Evolutionary conservation across 2,329 filamentous ascomycete species (phyloP).

Genomic region (Trichoderma hamatum): DNA sequence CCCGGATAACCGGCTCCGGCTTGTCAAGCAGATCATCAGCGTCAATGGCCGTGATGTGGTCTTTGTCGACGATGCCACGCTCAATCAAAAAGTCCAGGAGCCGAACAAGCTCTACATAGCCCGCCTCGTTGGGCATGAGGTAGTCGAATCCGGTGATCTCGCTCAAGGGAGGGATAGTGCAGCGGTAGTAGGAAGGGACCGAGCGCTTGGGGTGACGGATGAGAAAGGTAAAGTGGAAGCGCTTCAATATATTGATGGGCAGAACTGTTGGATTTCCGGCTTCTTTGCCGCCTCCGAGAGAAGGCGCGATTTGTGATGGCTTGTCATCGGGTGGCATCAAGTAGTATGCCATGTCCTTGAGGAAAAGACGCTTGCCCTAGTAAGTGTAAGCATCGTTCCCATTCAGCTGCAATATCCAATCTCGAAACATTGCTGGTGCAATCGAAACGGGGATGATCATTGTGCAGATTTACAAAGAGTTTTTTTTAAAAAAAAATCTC

Average conservation of each 20-base stretch:
- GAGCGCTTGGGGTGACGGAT: slow-evolving; percentile 93
- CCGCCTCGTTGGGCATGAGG: slow-evolving; percentile 86
- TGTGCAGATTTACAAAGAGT: not conserved
- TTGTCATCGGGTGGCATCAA: slow-evolving; percentile 75
- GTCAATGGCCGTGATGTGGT: slow-evolving; percentile 81
- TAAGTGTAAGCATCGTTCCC: slow-evolving; percentile 34
- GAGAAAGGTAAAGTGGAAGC: slow-evolving; percentile 93
- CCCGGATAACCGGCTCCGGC: slow-evolving; percentile 72
- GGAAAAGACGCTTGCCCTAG: slow-evolving; percentile 89
- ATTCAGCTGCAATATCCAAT: not conserved
- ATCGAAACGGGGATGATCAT: slow-evolving; percentile 22
- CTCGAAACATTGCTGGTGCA: not conserved
- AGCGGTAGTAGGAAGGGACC: slow-evolving; percentile 93
- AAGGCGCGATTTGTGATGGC: slow-evolving; percentile 73
- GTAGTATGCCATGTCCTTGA: slow-evolving; percentile 98
- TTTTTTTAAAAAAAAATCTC: not conserved
- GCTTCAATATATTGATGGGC: slow-evolving; percentile 70
- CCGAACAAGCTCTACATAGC: slow-evolving; percentile 83
- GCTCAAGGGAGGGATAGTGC: slow-evolving; percentile 85
- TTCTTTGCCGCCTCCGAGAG: slow-evolving; percentile 69
- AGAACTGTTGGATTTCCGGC: slow-evolving; percentile 82
- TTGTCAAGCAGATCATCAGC: slow-evolving; percentile 92
- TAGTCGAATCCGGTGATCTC: slow-evolving; percentile 80
- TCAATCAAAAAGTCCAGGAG: slow-evolving; percentile 83
- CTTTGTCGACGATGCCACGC: slow-evolving; percentile 70